Evolutionary conservation across 495 filamentous ascomycete genomes (phyloP), one percentile per base, ranked within the genome.

Genomic region (Physcia stellaris): DNA sequence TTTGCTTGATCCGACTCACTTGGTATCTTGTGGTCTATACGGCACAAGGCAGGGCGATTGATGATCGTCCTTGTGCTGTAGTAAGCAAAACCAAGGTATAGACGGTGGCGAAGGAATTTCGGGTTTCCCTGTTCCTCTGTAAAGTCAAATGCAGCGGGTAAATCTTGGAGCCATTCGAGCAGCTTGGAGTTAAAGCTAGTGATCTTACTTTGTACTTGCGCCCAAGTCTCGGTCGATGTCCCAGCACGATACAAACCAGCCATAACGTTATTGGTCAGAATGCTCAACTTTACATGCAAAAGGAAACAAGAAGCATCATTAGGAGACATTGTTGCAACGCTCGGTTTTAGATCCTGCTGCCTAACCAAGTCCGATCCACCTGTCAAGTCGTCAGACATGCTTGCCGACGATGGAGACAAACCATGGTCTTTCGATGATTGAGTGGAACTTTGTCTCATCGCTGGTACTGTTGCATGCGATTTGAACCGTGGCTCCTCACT

Each of bases 41-140:
- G 64, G 47, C 76, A 80, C 11, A 82, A 61, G 54, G 72, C 78
- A 3, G 78, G 78, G 6, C 78, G 72, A 28, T 70, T 70, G 17
- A 77, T 60, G 10, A 79, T 66, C 31, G 79, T 75, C 4, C 62
- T 60, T 12, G 66, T 64, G 42, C 73, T 73, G 50, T 75, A 68
- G 48, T 73, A 79, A 29, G 70, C 64, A 34, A 81, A 67, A 12
- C 62, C 64, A 28, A 71, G 54, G 36, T 62, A 66, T 37, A 52
- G 49, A 11, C 66, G 62, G 13, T 66, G 51, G 18, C 55, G 39
- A 16, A 54, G 48, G 1, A 55, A 49, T 6, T 50, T 46, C 18
- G 56, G 55, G 15, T 63, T 56, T 5, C 60, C 48, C 37, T 50
- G 47, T 1, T 53, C 55, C 6, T 45, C 50, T 11, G 53, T 54